A percentile compares a stretch with the other conserved stretches of the same genome.
These are phyloP conservation scores for Nannochloropsis oceanica DNA, from an alignment of 108 stramenopile species.

Conservation along the genomic window DNA sequence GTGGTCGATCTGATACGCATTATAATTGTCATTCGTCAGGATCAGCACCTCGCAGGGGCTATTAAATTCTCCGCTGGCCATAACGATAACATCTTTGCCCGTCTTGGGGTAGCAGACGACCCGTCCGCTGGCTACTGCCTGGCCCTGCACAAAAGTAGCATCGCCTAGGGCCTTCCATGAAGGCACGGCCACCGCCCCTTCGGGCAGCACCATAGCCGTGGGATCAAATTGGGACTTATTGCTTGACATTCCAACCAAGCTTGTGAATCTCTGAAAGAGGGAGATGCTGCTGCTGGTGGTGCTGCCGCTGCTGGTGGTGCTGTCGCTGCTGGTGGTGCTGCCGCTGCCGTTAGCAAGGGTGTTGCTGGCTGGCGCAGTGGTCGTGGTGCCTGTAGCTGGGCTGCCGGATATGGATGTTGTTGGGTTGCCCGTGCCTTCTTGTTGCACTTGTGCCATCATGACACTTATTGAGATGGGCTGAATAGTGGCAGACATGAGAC, in stretches of 20 bases:
- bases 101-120: neutral
- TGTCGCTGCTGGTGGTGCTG: neutral
- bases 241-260: neutral
- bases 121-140: neutral
- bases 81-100: neutral
- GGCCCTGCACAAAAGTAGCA: neutral
- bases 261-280: neutral
- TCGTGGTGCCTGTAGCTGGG: too few relatives aligned
- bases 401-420: too few relatives aligned
- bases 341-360: neutral
- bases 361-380: too few relatives aligned
- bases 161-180: neutral
- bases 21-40: neutral
- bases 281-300: neutral
- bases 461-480: neutral
- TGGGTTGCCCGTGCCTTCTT: too few relatives aligned
- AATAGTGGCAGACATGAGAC: neutral
- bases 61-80: neutral
- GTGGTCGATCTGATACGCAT: neutral
- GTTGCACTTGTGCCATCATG: neutral
- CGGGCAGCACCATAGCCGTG: neutral
- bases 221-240: neutral
- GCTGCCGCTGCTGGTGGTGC: neutral
- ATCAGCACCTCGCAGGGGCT: neutral
- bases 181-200: neutral